Conservation (phyloP, 192 early-diverging fungal genomes). For the Coemansia sp. region DNA sequence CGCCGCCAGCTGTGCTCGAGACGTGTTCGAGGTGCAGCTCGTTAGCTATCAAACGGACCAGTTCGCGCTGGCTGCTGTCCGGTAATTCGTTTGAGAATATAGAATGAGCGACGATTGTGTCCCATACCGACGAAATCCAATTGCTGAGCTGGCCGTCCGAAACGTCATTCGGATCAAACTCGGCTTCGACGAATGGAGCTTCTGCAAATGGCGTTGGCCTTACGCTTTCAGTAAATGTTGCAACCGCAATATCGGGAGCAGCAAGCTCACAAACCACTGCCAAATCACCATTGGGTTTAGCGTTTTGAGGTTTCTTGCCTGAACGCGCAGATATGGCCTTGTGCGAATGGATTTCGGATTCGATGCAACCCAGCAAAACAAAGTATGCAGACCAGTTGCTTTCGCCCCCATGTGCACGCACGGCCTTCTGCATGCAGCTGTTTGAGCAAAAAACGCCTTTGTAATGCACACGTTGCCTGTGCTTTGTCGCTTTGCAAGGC, state of each 20-base stretch:
- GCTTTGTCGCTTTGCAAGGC: not conserved
- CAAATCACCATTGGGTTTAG: not conserved
- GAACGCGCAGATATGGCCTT: conserved; percentile 2
- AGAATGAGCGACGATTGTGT: conserved; percentile 5
- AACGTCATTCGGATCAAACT: conserved; percentile 31
- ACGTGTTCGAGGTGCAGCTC: conserved; percentile 19
- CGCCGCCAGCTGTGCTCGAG: not conserved
- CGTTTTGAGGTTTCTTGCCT: not conserved
- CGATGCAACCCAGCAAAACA: conserved; percentile 15
- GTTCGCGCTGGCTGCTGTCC: conserved; percentile 24
- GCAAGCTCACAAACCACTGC: not conserved
- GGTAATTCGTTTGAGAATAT: conserved; percentile 9
- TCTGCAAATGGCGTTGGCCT: not conserved
- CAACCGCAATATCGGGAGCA: conserved; percentile 1
- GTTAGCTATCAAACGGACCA: conserved; percentile 25
- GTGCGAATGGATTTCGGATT: conserved; percentile 9
- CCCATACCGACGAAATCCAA: conserved; percentile 39
- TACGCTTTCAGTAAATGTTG: not conserved
- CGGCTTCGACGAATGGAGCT: conserved; percentile 1
- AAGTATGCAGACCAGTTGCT: conserved; percentile 22
- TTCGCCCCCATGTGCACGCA: conserved; percentile 29
- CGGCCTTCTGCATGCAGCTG: conserved; percentile 17
- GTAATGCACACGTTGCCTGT: conserved; percentile 1
- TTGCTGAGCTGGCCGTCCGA: conserved; percentile 27
- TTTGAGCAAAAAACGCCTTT: conserved; percentile 43